phyloP scores from a whole-genome alignment of 371 early-diverging fungal genomes.

The Syncephalastrum contaminatum region DNA sequence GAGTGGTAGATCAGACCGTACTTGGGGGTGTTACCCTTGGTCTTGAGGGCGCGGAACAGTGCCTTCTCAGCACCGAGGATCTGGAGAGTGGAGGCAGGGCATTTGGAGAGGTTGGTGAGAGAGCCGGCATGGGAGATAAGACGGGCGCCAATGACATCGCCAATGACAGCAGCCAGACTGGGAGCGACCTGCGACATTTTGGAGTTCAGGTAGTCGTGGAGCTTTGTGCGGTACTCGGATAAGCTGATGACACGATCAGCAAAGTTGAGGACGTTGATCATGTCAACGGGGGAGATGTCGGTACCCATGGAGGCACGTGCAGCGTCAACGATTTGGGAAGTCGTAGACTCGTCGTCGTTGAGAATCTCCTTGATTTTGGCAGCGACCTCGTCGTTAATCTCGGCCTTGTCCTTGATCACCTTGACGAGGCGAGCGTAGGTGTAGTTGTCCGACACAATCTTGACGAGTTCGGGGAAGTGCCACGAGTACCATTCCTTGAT shows the following conservation, averaged over 20 bases:
- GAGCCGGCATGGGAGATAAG: slow-evolving; percentile 93
- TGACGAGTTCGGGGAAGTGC: slow-evolving; percentile 98
- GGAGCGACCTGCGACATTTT: slow-evolving; percentile 92
- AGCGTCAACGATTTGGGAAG: slow-evolving; percentile 88
- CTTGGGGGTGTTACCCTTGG: slow-evolving; percentile 95
- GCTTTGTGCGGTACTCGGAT: slow-evolving; percentile 88
- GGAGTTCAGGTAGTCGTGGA: slow-evolving; percentile 88
- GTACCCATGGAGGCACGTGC: slow-evolving; percentile 96
- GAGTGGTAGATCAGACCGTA: slow-evolving; percentile 96
- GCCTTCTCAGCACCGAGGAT: slow-evolving; percentile 99
- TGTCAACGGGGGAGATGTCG: slow-evolving; percentile 89
- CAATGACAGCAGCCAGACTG: slow-evolving; percentile 89
- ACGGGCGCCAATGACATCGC: slow-evolving; percentile 91
- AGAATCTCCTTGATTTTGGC: slow-evolving; percentile 74
- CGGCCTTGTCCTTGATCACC: slow-evolving; percentile 88
- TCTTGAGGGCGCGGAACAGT: slow-evolving; percentile 93
- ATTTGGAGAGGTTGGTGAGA: slow-evolving; percentile 87
- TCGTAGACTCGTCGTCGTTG: slow-evolving; percentile 64
- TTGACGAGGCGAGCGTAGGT: slow-evolving; percentile 87
- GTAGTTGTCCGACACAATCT: slow-evolving; percentile 92
- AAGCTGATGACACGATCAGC: slow-evolving; percentile 92
- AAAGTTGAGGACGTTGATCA: slow-evolving; percentile 93
- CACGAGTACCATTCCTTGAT: slow-evolving; percentile 97
- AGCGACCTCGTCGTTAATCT: slow-evolving; percentile 74
- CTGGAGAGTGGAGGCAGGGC: slow-evolving; percentile 95